phyloP scores from a whole-genome alignment of 2,329 filamentous ascomycete genomes.

The Ophiostoma quercus region DNA sequence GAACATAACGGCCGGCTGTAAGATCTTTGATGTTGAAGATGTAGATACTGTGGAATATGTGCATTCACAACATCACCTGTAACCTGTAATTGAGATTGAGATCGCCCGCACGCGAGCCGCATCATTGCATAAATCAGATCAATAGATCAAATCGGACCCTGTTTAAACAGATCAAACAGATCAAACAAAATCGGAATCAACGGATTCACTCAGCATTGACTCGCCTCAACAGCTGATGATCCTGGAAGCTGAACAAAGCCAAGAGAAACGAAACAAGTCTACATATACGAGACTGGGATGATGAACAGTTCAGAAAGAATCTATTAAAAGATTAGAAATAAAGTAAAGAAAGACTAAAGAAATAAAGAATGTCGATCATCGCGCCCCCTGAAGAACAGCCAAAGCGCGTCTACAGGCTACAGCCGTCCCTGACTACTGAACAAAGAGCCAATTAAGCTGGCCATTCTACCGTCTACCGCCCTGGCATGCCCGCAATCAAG shows the following conservation, averaged over 20 bases:
- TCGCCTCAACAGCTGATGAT: not conserved
- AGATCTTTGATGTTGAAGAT: not conserved
- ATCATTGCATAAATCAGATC: not conserved
- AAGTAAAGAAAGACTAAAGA: not conserved
- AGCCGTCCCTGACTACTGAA: not conserved
- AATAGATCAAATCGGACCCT: no score
- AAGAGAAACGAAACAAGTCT: not conserved
- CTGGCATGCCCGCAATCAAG: slow-evolving; percentile 8
- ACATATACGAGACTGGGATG: slow-evolving; percentile 8
- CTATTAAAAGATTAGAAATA: no score
- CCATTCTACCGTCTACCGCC: not conserved
- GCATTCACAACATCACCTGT: not conserved
- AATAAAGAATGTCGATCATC: not conserved
- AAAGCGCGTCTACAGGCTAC: not conserved
- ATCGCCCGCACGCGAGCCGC: not conserved
- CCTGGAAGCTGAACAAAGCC: not conserved
- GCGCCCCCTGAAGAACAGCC: not conserved
- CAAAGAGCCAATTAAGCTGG: not conserved
- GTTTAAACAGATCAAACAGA: not conserved
- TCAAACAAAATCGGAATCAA: no score
- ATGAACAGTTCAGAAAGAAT: not conserved
- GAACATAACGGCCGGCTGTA: not conserved
- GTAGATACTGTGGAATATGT: not conserved
- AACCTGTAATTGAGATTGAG: not conserved
- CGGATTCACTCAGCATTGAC: no score